These are phyloP conservation scores for Elongisporangium senticosum DNA, from an alignment of 352 stramenopile species.

Conservation along the genomic window DNA sequence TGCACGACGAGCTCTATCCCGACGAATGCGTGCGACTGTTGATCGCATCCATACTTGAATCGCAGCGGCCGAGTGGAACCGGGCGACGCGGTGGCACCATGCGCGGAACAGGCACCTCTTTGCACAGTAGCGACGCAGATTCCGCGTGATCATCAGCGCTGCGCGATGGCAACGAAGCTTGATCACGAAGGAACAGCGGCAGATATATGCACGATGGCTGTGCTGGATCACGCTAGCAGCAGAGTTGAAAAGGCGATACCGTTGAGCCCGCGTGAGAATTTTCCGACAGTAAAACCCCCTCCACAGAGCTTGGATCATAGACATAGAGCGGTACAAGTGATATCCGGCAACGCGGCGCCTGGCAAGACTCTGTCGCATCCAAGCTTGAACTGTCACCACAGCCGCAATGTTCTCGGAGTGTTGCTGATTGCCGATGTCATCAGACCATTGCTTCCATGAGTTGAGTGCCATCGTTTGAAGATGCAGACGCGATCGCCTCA, in stretches of 20 bases:
- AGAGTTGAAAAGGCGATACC: constrained; percentile 27
- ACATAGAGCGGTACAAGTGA: constrained; percentile 21
- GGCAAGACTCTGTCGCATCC: constrained; percentile 22
- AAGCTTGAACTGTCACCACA: constrained; percentile 50
- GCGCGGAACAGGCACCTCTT: constrained; percentile 25
- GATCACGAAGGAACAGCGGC: constrained; percentile 21
- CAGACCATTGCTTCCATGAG: constrained; percentile 31
- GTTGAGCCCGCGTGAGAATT: constrained; percentile 25
- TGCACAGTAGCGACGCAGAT: constrained; percentile 28
- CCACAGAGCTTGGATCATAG: constrained; percentile 38
- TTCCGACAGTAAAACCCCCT: constrained; percentile 42
- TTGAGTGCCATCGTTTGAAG: constrained; percentile 18
- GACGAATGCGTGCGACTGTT: constrained; percentile 20
- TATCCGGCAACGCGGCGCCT: constrained; percentile 17
- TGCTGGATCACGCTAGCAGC: constrained; percentile 31
- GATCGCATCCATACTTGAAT: constrained; percentile 50
- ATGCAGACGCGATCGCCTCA: constrained; percentile 25
- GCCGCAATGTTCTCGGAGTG: constrained; percentile 38
- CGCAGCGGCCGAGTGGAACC: constrained; percentile 45
- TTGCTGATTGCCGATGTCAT: constrained; percentile 11
- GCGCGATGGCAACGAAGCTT: constrained; percentile 26
- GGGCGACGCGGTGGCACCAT: constrained; percentile 36
- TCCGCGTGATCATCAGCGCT: constrained; percentile 29
- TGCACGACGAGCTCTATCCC: constrained; percentile 5
- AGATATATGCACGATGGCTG: constrained; percentile 30